These are phyloP conservation scores for Beauveria pseudobassiana DNA, from an alignment of 2,329 filamentous ascomycete genomes.

Conservation along the genomic window DNA sequence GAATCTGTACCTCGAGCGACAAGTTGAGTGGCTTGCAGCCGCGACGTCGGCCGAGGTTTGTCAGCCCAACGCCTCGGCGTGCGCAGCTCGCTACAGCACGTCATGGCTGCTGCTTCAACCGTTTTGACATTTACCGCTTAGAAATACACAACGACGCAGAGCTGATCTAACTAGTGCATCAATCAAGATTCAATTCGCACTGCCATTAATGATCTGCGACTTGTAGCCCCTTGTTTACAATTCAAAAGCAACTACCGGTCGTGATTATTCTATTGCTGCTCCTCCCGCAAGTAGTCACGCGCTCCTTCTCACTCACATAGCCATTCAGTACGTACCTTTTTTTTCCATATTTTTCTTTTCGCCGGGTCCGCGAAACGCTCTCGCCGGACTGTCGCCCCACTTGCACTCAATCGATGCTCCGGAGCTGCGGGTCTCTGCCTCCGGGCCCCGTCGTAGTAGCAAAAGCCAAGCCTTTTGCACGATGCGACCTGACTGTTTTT, in stretches of 20 bases:
- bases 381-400: slow-evolving; percentile 5
- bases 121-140: neutral
- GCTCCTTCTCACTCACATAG: neutral
- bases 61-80: neutral
- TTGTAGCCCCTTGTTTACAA: neutral
- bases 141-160: neutral
- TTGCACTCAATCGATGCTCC: neutral
- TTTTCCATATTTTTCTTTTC: no score
- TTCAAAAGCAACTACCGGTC: neutral
- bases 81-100: neutral
- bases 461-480: neutral
- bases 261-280: neutral
- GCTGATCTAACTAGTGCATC: neutral
- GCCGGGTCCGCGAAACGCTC: neutral
- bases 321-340: neutral
- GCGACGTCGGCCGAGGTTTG: neutral
- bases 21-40: neutral
- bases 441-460: neutral
- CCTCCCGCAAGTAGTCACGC: neutral
- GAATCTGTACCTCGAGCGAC: neutral
- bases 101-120: neutral
- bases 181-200: neutral
- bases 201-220: neutral
- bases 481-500: neutral
- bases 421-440: slow-evolving; percentile 5